Evolutionary conservation across 2,329 filamentous ascomycete genomes (phyloP), one percentile per base, ranked within the genome.

Genomic region (Cladosporium sp.): DNA sequence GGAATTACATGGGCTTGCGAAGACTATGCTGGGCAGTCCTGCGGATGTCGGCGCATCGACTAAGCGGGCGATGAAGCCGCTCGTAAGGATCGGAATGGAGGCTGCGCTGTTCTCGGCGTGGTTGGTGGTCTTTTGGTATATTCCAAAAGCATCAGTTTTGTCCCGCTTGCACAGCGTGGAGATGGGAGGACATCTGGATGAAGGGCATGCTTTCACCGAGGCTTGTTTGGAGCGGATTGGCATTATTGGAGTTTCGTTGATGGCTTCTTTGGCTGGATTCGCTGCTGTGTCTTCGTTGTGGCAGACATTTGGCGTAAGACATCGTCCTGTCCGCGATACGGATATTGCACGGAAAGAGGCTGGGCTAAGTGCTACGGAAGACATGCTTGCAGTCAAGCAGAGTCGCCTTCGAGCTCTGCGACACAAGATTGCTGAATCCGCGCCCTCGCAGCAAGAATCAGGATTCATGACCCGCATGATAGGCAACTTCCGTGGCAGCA

Each of bases 251-350:
- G 91, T 94, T 58, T 87, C 88, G 50, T 76, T 94, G 55, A 95
- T 96, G 90, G 91, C 90, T 15, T 81, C 92, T 14, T 78, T 96
- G n/a, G 90, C 90, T 6, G 91, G 91, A 0, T 96, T 95, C 67
- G 91, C 91, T 5, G 90, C 90, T n/a, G 88, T 95, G 36, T 92
- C 89, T 22, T 88, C 89, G 1, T 85, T 92, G 1, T 96, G 91
- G 90, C 88, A 95, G 69, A 90, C 85, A 0, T 90, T 95, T 73
- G 83, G 85, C 22, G 84, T 86, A 30, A 83, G 82, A 39, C 77
- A 84, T 47, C 80, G 82, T 30, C 83, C 83, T 3, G 84, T 80
- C 62, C 65, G 73, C 0, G 90, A 95, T 52, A 80, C 84, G 9
- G 89, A 93, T 64, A 82, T 96, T 50, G 79, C 84, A 51, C 83